Conservation (phyloP, 495 filamentous ascomycete genomes). For the Podospora comata region DNA sequence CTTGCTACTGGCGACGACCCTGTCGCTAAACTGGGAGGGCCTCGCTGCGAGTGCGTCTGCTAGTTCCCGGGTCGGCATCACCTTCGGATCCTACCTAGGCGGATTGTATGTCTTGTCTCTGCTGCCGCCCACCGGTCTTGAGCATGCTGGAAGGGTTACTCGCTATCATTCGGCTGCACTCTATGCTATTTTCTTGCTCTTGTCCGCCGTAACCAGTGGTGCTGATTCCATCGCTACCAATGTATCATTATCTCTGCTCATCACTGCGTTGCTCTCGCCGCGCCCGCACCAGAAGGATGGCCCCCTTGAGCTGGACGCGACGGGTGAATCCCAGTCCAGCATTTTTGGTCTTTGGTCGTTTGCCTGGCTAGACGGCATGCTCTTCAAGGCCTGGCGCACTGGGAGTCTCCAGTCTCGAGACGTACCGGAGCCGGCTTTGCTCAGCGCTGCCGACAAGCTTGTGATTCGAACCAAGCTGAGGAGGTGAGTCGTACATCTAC, state of each 20-base stretch:
- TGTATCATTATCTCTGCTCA: not conserved
- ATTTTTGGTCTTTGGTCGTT: conserved; percentile 16
- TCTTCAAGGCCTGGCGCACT: conserved; percentile 15
- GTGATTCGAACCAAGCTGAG: conserved; percentile 1
- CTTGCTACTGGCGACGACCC: not conserved
- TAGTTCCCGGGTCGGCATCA: not conserved
- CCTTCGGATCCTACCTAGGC: conserved; percentile 1
- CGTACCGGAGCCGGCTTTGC: conserved; percentile 9
- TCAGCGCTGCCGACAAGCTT: conserved; percentile 5
- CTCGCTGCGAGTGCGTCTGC: not conserved
- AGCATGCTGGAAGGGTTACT: not conserved
- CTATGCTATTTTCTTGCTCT: conserved; percentile 1
- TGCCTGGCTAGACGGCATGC: conserved; percentile 14
- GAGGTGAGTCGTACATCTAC: conserved; percentile 1
- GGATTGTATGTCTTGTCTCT: conserved; percentile 3
- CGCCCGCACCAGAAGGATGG: conserved; percentile 1
- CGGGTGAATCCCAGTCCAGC: conserved; percentile 15
- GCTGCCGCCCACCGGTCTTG: not conserved
- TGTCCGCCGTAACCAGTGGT: not conserved
- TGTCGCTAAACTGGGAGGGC: not conserved
- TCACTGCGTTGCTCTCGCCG: conserved; percentile 1
- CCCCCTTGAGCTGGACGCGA: conserved; percentile 5
- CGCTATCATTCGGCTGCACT: conserved; percentile 1
- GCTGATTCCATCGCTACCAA: not conserved
- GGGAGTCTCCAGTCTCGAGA: conserved; percentile 4